phyloP scores from a whole-genome alignment of 2,329 filamentous ascomycete species.

The Colletotrichum incanum region DNA sequence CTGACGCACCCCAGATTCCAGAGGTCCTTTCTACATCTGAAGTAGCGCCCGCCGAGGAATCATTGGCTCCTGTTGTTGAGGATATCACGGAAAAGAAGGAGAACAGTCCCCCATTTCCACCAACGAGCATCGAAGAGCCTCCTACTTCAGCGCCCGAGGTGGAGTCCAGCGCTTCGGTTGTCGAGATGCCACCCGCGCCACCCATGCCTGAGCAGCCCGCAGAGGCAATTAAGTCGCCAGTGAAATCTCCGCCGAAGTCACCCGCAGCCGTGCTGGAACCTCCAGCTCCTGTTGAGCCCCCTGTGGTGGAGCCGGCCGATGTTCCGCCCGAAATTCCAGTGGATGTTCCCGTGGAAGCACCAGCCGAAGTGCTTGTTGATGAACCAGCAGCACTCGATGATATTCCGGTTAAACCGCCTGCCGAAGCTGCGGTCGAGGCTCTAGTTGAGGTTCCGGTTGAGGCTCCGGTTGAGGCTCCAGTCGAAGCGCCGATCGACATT shows the following conservation, averaged over 20 bases:
- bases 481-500: not conserved
- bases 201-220: not conserved
- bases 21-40: slow-evolving; percentile 14
- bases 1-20: not conserved
- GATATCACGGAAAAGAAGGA: slow-evolving; percentile 24
- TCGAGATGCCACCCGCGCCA: not conserved
- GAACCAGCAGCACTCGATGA: not conserved
- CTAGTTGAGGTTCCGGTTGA: not conserved
- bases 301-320: slow-evolving; percentile 20
- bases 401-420: not conserved
- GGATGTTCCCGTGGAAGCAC: slow-evolving; percentile 1
- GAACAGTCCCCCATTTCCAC: not conserved
- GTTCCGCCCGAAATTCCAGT: slow-evolving; percentile 14
- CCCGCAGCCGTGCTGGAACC: slow-evolving; percentile 4
- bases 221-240: slow-evolving; percentile 20
- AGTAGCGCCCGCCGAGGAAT: slow-evolving; percentile 7
- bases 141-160: slow-evolving; percentile 11
- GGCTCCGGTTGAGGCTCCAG: not conserved
- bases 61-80: slow-evolving; percentile 16
- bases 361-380: not conserved
- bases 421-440: not conserved
- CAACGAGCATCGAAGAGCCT: slow-evolving; percentile 7
- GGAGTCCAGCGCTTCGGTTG: slow-evolving; percentile 1
- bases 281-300: slow-evolving; percentile 15
- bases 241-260: slow-evolving; percentile 27